A percentile compares a stretch with the other conserved stretches of the same genome.
Conservation (phyloP, 2,329 filamentous ascomycete species). For the Alternaria sp. region DNA sequence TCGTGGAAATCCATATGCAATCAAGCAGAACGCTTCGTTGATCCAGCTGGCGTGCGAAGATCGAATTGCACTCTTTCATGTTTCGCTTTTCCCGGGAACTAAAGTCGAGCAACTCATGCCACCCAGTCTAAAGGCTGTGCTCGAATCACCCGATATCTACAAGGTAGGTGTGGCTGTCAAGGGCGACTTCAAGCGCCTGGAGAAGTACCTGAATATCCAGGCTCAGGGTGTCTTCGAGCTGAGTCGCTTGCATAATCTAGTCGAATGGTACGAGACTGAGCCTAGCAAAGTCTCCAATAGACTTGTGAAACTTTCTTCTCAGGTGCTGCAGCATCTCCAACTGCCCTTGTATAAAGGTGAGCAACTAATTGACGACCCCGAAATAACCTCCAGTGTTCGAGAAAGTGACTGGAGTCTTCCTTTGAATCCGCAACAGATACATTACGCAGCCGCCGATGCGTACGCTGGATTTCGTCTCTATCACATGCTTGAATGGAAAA, state of each 20-base stretch:
- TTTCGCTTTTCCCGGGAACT: conserved; percentile 62
- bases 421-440: conserved; percentile 70
- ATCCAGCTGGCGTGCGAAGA: conserved; percentile 83
- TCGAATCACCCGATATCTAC: conserved; percentile 73
- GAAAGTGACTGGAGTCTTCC: conserved; percentile 75
- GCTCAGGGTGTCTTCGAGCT: conserved; percentile 78
- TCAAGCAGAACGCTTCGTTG: conserved; percentile 82
- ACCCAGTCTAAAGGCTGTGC: conserved; percentile 72
- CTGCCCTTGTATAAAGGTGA: conserved; percentile 83
- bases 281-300: conserved; percentile 60
- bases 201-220: conserved; percentile 67
- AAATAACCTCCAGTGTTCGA: conserved; percentile 61
- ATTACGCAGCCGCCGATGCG: conserved; percentile 80
- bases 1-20: conserved; percentile 54
- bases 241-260: conserved; percentile 82
- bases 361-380: conserved; percentile 29
- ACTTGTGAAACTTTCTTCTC: conserved; percentile 72
- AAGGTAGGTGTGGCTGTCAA: conserved; percentile 80
- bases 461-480: conserved; percentile 84
- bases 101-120: conserved; percentile 66
- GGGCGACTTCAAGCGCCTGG: conserved; percentile 70
- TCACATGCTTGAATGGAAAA: conserved; percentile 72
- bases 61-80: conserved; percentile 81
- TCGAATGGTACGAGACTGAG: conserved; percentile 64
- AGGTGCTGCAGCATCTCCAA: conserved; percentile 74